These are phyloP conservation scores for Eimeria praecox DNA, from an alignment of 169 alveolate species.

Conservation along the genomic window DNA sequence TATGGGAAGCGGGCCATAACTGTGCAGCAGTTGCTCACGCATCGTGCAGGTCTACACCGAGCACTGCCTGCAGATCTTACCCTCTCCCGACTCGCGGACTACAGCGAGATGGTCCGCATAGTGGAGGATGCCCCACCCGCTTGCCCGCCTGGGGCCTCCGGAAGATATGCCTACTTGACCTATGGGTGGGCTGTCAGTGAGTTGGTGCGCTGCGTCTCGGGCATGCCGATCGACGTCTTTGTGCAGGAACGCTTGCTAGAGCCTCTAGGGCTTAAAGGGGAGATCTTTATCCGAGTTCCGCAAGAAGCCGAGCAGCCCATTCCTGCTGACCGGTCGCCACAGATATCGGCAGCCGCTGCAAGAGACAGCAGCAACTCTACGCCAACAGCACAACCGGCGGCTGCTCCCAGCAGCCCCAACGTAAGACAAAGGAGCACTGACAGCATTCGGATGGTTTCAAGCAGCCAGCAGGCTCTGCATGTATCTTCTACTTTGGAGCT, in stretches of 20 bases:
- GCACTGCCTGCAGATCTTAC: constrained; percentile 84
- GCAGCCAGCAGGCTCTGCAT: constrained; percentile 21
- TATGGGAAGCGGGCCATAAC: constrained; percentile 87
- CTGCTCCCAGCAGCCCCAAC: constrained; percentile 22
- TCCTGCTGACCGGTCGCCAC: constrained; percentile 41
- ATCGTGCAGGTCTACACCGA: constrained; percentile 86
- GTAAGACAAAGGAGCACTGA: neutral
- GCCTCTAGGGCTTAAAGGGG: constrained; percentile 63
- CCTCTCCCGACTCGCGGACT: constrained; percentile 80
- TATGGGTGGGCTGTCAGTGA: constrained; percentile 84
- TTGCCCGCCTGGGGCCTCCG: constrained; percentile 60
- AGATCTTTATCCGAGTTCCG: constrained; percentile 78
- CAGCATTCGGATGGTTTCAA: constrained; percentile 27
- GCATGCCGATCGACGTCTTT: constrained; percentile 66
- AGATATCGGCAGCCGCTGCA: neutral
- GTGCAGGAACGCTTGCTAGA: constrained; percentile 59
- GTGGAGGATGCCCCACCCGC: constrained; percentile 84
- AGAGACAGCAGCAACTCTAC: neutral
- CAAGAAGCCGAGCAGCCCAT: neutral
- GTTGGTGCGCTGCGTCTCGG: constrained; percentile 79
- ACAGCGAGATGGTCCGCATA: constrained; percentile 83
- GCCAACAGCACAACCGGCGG: neutral
- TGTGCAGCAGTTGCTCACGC: constrained; percentile 85
- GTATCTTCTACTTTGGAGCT: constrained; percentile 30
- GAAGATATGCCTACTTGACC: constrained; percentile 82